These are phyloP conservation scores for Paratinospora sagittata DNA, from an alignment of 164 flowering plant genomes.

Conservation along the genomic window DNA sequence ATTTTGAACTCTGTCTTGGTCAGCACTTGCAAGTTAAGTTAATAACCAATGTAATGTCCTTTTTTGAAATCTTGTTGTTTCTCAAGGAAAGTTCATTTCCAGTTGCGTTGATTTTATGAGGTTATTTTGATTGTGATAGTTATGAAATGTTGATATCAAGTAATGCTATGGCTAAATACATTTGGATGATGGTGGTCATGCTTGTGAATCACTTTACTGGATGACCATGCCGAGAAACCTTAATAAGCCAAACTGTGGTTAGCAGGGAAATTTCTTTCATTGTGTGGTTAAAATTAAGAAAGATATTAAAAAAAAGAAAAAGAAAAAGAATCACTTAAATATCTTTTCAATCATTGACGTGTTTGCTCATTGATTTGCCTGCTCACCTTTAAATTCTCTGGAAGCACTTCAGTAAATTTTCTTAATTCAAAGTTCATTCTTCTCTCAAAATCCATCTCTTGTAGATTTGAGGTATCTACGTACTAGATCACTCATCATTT, in stretches of 20 bases:
- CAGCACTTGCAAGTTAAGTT: background rate
- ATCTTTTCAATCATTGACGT: no score
- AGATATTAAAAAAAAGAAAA: no score
- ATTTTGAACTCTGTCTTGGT: constrained; percentile 3
- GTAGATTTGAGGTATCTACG: background rate
- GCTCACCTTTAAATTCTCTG: background rate
- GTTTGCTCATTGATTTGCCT: background rate
- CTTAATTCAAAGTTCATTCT: background rate
- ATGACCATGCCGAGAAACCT: no score
- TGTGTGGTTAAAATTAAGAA: no score
- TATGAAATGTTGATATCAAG: background rate
- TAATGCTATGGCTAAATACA: background rate
- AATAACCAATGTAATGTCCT: background rate
- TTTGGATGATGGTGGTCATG: background rate
- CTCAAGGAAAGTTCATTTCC: background rate
- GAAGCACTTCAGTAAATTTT: background rate
- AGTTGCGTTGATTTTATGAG: background rate
- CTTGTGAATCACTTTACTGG: no score
- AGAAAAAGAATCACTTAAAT: background rate
- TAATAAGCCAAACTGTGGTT: background rate
- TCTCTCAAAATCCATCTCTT: background rate
- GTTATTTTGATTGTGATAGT: background rate
- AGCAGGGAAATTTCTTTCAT: background rate
- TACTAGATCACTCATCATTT: background rate
- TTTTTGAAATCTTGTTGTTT: background rate